Evolutionary conservation across 1,139 yeast species (phyloP), one percentile per base, ranked within the genome.

Genomic region (Protomyces inundatus): DNA sequence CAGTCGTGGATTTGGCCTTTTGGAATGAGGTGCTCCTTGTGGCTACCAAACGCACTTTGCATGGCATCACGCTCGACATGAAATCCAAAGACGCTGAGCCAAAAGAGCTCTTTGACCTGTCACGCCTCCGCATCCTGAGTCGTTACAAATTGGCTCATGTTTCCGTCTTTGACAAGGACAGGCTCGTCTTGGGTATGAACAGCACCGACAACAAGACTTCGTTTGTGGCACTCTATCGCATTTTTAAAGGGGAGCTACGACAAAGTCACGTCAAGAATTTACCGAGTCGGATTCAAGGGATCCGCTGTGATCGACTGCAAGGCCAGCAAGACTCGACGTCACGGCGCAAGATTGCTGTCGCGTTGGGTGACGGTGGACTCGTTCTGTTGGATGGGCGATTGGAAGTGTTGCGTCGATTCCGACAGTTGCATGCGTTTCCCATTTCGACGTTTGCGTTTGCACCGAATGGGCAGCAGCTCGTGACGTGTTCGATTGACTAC

Each of bases 401-500:
- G 30, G 42, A 40, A 42, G 16, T 5, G 36, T 51, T 52, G 35
- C 51, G 42, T 34, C 32, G 39, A n/a, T 58, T 55, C 56, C 30
- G 32, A 23, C 32, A 40, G 6, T 23, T 58, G 52, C 62, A 58
- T 42, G 56, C 51, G 23, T 58, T 58, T 23, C 62, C 62, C 33
- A 40, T 51, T 33, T 58, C 62, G 16, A 40, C 62, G 4, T 48
- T 51, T 12, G 36, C 56, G 9, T 58, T 58, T 33, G 42, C 56
- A 12, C 40, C 39, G 40, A 55, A 58, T 42, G 55, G 42, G 1
- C 53, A 52, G 46, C 62, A 58, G 35, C 35, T 42, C 6, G 36
- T 58, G 23, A 58, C 62, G 30, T 53, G 55, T 10, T 58, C 62
- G 6, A 58, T 58, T 52, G 62, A 58, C n/a, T 55, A 58, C 23